These are phyloP conservation scores for Echinosphaeria canescens DNA, from an alignment of 2,329 filamentous ascomycete genomes.

Conservation along the genomic window DNA sequence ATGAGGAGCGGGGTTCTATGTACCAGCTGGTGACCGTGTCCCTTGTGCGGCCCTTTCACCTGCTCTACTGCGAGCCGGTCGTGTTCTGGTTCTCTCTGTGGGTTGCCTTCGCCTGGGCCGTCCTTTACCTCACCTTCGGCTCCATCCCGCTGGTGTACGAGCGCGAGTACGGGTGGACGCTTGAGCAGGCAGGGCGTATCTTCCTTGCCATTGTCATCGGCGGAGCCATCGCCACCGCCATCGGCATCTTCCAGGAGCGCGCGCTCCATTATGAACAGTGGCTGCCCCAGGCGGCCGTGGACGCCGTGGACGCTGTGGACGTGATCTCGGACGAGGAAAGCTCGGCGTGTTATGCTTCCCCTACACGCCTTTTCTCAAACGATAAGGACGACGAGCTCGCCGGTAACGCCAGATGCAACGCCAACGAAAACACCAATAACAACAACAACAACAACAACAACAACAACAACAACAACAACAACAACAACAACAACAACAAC, in stretches of 20 bases:
- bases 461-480: slow-evolving; percentile 7
- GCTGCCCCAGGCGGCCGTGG: slow-evolving; percentile 9
- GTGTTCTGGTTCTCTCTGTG: slow-evolving; percentile 79
- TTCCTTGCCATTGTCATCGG: slow-evolving; percentile 56
- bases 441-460: no score
- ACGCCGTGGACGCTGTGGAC: not conserved
- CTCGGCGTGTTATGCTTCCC: no score
- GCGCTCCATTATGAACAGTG: slow-evolving; percentile 26
- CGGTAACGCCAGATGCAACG: no score
- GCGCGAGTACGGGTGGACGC: slow-evolving; percentile 42
- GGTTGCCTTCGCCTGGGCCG: slow-evolving; percentile 77
- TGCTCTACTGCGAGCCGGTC: slow-evolving; percentile 55
- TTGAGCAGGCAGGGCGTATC: slow-evolving; percentile 45
- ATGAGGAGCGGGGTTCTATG: slow-evolving; percentile 53
- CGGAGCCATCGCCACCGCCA: slow-evolving; percentile 37
- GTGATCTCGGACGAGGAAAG: not conserved
- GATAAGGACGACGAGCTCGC: no score
- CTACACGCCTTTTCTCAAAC: no score
- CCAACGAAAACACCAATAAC: no score
- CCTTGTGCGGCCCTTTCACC: slow-evolving; percentile 54
- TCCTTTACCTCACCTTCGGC: slow-evolving; percentile 69
- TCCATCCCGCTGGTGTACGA: slow-evolving; percentile 62
- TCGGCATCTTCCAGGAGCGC: slow-evolving; percentile 55
- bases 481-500: no score
- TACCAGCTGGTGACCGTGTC: slow-evolving; percentile 51